Evolutionary conservation across 2,329 filamentous ascomycete genomes (phyloP), one percentile per base, ranked within the genome.

Genomic region (Sclerotinia sclerotiorum): DNA sequence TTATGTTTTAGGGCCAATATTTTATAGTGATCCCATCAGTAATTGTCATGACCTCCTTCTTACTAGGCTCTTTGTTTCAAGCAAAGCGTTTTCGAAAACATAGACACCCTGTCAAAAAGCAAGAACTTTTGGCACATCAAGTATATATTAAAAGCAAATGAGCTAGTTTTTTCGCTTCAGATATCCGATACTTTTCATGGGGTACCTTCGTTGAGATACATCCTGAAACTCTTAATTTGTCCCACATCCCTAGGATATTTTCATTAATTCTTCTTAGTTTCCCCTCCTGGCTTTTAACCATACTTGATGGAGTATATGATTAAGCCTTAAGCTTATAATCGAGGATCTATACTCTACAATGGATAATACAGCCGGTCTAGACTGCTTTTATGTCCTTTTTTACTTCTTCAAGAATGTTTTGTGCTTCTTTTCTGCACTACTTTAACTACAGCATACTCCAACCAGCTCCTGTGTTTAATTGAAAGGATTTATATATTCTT

Each of bases 401-500:
- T 21, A 65, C 39, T 7, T 27, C n/a, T 5, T 19, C 63, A 48
- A 65, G 39, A 19, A 56, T 72, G 76, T 60, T 42, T 72, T 72
- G 55, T 74, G 75, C 15, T 56, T 68, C 49, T 73, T 72, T 69
- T 76, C 74, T 10, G 73, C 70, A 77, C 70, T 17, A 74, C 61
- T 60, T 71, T 71, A 61, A 75, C 73, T 0, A 75, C 75, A 57
- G 70, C 65, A 65, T 74, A 70, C 39, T 70, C 49, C 51, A 76
- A 68, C 67, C 81, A 79, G 1, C 55, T 57, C 63, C 70, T 71
- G 51, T 70, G 73, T 51, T 67, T 19, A 7, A 17, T n/a, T 0
- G 35, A n/a, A n/a, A n/a, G n/a, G n/a, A n/a, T n/a, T n/a, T n/a
- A n/a, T n/a, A n/a, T n/a, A n/a, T n/a, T n/a, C n/a, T n/a, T n/a